Base-by-base conservation (phyloP, 345 rosid species). In the Laguncularia racemosa region DNA sequence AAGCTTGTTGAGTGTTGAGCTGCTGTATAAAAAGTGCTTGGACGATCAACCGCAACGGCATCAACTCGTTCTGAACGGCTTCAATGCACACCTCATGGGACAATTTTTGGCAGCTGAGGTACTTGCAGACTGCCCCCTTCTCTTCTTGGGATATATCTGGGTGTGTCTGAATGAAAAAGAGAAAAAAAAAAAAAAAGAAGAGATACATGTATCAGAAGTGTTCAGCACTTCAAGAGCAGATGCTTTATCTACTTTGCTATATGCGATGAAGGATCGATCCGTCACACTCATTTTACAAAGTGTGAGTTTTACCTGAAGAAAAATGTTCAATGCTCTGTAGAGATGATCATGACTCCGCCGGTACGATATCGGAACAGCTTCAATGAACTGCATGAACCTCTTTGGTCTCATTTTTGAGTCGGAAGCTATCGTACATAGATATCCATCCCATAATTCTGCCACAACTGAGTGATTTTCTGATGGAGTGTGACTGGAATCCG, bases 21-120 rank as follows among this genome's bases (percentile, higher is more conserved):
- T 88, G 92, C 49, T 85, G 96, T 46, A 85, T 71, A 40, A 88
- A 81, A 20, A 85, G 90, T 43, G 87, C 93, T 73, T 81, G 86
- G 61, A 89, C 84, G 7, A 85, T 84, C 63, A 83, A 61, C 11
- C 88, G 90, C 20, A 88, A 74, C 15, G 96, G 96, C 90, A 88
- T 79, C 76, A 81, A n/a, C 57, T 88, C 90, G 49, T 88, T 88
- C 67, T 85, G 86, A 60, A 85, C 90, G 4, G 91, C 84, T 52
- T 83, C 84, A 4, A 85, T 71, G 58, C 90, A 88, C 44, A 81
- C 79, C 56, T 73, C 83, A 57, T 85, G 88, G 19, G 96, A 85
- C 16, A 88, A 76, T 60, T 76, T 79, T 46, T 85, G 86, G 75
- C 96, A 88, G 67, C 76, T 78, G 56, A 88, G 79, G 73, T 88